Evolutionary conservation across 805 yeast genomes (phyloP), one percentile per base, ranked within the genome.

Genomic region (Ogataea degrootiae): DNA sequence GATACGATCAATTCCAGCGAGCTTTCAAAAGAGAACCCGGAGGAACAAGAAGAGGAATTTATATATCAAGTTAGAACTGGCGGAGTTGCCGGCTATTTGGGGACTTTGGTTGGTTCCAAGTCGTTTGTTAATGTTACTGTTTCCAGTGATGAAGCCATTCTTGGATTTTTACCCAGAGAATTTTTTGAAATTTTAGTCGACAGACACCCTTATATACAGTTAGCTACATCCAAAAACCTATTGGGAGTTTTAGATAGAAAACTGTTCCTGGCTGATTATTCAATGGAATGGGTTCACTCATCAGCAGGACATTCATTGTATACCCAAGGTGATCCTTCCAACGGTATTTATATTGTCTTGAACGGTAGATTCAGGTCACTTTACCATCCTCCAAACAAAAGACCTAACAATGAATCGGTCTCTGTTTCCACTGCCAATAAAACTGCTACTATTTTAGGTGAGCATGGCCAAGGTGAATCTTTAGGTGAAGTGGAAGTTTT

Each of bases 401-500:
- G 47, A 43, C 41, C 62, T 34, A 46, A 65, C 46, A 37, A 56
- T n/a, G 55, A 61, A 46, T 9, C 14, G 9, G 17, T 15, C 17
- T 34, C 36, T 15, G 17, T 15, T 34, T 34, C 17, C 7, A 15
- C n/a, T 5, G n/a, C 36, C n/a, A 34, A 6, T 11, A 44, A 50
- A 14, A 56, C 55, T n/a, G 52, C 44, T 7, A 40, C 52, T 6
- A 49, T 52, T 17, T 47, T 83, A 15, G 87, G 85, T 2, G 99
- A 92, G 61, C 83, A 81, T 59, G 96, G 97, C 2, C 96, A 90
- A 63, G 97, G 97, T 6, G 95, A 89, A 57, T 86, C 96, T 37
- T 77, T 94, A 50, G 99, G 98, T 4, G 98, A 92, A 66, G 85
- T 94, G 8, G 99, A 92, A 64, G 97, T 92, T 3, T 72, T 92